Evolutionary conservation across 352 stramenopile genomes (phyloP).

Genomic region (Thalassiosira ordinaria): DNA sequence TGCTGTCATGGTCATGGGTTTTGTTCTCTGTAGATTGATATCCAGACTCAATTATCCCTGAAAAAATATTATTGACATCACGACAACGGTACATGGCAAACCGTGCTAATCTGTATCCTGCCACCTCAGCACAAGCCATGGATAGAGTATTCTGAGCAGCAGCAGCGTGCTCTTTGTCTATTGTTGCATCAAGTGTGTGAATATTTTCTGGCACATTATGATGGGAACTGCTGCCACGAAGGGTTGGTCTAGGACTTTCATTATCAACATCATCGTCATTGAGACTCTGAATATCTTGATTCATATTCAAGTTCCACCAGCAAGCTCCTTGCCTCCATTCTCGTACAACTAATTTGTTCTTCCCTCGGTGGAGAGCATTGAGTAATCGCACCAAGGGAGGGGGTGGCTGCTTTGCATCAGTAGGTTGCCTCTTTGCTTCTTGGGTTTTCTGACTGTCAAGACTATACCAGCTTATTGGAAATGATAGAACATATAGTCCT

Average conservation of each 20-base stretch:
- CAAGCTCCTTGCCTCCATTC: conserved; percentile 68
- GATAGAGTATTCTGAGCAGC: conserved; percentile 10
- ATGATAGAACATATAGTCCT: neutral
- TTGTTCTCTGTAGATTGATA: too few species aligned
- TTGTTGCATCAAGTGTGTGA: neutral
- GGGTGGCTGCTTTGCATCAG: neutral
- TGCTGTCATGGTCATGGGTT: too few species aligned
- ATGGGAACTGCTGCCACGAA: conserved; percentile 10
- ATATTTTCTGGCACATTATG: neutral
- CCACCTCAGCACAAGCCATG: conserved; percentile 69
- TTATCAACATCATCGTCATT: conserved; percentile 13
- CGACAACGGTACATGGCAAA: conserved; percentile 48
- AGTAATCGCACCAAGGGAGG: conserved; percentile 21
- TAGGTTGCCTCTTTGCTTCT: neutral
- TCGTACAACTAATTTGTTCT: conserved; percentile 66
- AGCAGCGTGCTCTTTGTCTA: too few species aligned
- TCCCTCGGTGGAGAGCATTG: conserved; percentile 43
- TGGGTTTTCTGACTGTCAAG: too few species aligned
- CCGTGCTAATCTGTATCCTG: conserved; percentile 64
- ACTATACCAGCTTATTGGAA: neutral
- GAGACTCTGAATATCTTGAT: too few species aligned
- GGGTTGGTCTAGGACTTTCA: neutral
- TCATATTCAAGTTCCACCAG: conserved; percentile 84
- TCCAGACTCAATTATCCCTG: too few species aligned
- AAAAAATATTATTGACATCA: conserved; percentile 3